These are phyloP conservation scores for Schwanniomyces yamadae DNA, from an alignment of 805 yeast genomes.

Conservation along the genomic window DNA sequence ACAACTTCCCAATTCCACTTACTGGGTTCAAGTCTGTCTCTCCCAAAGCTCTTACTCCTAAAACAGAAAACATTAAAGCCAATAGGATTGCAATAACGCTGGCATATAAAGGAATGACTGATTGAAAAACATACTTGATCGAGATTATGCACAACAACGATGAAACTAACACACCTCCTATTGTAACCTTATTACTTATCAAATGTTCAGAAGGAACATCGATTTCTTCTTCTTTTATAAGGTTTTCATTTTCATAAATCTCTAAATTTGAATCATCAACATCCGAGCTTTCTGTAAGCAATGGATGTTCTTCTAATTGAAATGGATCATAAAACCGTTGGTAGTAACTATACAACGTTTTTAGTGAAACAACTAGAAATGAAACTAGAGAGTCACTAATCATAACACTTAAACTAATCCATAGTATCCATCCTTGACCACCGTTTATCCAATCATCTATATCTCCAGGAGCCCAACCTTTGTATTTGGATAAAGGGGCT, in stretches of 20 bases:
- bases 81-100: conserved; percentile 64
- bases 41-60: conserved; percentile 92
- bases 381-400: conserved; percentile 86
- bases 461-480: conserved; percentile 87
- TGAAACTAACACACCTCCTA: conserved; percentile 63
- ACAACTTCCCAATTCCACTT: conserved; percentile 91
- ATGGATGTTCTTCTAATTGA: not conserved
- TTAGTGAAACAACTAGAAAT: conserved; percentile 58
- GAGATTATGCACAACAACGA: conserved; percentile 65
- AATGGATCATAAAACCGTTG: not conserved
- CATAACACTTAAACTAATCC: conserved; percentile 93
- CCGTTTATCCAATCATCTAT: conserved; percentile 93
- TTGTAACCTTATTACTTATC: conserved; percentile 49
- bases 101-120: conserved; percentile 68
- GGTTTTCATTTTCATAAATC: not conserved
- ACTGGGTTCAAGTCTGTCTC: conserved; percentile 97
- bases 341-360: conserved; percentile 30
- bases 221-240: not conserved
- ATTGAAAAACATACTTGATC: conserved; percentile 67
- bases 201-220: conserved; percentile 44
- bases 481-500: conserved; percentile 71
- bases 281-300: not conserved
- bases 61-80: conserved; percentile 75
- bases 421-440: conserved; percentile 95
- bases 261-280: not conserved